Evolutionary conservation across 2,329 filamentous ascomycete species (phyloP), one percentile per base, ranked within the genome.

Genomic region (Bipolaris victoriae): DNA sequence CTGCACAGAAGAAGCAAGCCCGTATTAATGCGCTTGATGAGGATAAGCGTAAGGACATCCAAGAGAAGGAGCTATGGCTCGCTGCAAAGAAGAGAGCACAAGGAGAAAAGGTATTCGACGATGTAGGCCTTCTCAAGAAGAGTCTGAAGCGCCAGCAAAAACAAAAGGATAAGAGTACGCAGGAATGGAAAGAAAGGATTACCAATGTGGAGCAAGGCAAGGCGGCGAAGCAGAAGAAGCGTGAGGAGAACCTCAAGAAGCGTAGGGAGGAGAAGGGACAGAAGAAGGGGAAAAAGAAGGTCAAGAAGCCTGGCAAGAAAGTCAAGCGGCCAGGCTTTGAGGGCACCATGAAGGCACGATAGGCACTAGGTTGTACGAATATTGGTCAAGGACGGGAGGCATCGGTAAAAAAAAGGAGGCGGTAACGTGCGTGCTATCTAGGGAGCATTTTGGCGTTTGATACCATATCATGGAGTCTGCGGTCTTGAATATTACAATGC

Each of bases 21-120:
- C 89, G 92, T 26, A 80, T 98, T 29, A 84, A 88, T 43, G 84
- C 81, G 26, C 85, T 97, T 70, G 90, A 94, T 67, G 86, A 89
- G 1, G 85, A 87, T 64, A 96, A 97, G 80, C 89, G 90, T 54
- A 88, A 88, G 60, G 91, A 96, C 58, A 89, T 98, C 43, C 88
- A 92, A 59, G 91, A 97, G 77, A 98, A 98, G 81, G 94, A 99
- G 70, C 82, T 88, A 56, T 99, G 95, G 95, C 82, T 97, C 57
- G 94, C 90, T 46, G 95, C 95, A 2, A 90, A 94, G 77, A 91
- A 92, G 77, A 88, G 90, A 22, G 92, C 90, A 1, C 91, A 96
- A 75, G 95, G 95, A 47, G 93, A 97, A 72, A 90, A 91, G 73
- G 89, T 97, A 33, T 88, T 87, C 58, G 92, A 98, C 71, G 92